A percentile compares a stretch with the other conserved stretches of the same genome.
phyloP scores from a whole-genome alignment of 1,284 basidiomycete genomes.

The Mycosarcoma mackinlayi region DNA sequence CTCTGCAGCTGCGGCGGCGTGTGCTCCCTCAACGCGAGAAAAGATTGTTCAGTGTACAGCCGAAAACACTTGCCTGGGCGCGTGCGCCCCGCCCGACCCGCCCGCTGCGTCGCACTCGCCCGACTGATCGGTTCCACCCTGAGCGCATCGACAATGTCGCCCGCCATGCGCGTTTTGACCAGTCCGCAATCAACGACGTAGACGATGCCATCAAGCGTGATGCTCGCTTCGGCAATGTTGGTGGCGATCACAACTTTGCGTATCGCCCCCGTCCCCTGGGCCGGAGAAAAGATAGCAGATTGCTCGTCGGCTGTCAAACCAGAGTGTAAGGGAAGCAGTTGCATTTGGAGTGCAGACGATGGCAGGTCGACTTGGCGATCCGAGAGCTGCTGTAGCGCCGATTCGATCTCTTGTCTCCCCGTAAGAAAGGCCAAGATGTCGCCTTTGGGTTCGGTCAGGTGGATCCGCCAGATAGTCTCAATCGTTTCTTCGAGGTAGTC shows the following conservation, averaged over 20 bases:
- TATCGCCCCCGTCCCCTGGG: constrained; percentile 75
- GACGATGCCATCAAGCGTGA: constrained; percentile 93
- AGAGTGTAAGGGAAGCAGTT: constrained; percentile 84
- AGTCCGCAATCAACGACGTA: constrained; percentile 96
- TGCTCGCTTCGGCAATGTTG: constrained; percentile 96
- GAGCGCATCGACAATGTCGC: constrained; percentile 67
- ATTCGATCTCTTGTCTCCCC: constrained; percentile 73
- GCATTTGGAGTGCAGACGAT: constrained; percentile 72
- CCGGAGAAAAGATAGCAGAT: constrained; percentile 81
- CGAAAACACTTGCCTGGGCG: constrained; percentile 90
- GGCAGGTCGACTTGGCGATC: constrained; percentile 80
- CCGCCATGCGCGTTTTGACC: constrained; percentile 78
- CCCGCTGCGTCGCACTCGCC: constrained; percentile 68
- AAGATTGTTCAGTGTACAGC: constrained; percentile 80
- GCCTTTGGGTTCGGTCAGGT: constrained; percentile 72
- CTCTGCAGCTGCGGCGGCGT: constrained; percentile 90
- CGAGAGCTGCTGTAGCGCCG: constrained; percentile 81
- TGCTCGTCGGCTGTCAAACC: constrained; percentile 88
- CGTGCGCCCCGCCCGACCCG: constrained; percentile 69
- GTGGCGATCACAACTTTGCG: constrained; percentile 93
- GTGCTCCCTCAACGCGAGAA: constrained; percentile 74
- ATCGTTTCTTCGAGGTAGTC: constrained; percentile 68
- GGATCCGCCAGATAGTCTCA: constrained; percentile 68
- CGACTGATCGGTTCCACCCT: constrained; percentile 65
- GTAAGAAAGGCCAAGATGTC: constrained; percentile 71